Evolutionary conservation across 208 protist genomes (phyloP), one percentile per base, ranked within the genome.

Genomic region (Borovskyia barvae): DNA sequence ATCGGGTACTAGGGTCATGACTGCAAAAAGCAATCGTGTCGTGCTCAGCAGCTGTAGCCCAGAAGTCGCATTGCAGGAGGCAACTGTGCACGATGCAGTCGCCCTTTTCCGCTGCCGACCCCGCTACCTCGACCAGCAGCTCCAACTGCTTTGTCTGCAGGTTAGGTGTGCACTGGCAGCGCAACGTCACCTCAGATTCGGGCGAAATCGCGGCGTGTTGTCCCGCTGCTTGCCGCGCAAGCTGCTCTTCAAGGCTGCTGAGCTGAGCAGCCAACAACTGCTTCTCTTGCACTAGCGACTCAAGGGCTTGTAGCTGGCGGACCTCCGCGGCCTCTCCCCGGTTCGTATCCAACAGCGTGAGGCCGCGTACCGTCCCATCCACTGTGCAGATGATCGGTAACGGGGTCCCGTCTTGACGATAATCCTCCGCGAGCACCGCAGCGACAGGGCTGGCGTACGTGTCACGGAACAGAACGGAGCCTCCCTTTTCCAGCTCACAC

Each of bases 321-420:
- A 80, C 69, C 56, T 84, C 85, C n/a, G 64, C 72, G 0, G 72
- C 66, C 41, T 77, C 71, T 22, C 73, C 74, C 33, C 82, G 54
- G 35, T 66, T 53, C 17, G 69, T 66, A 57, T 77, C 60, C 15
- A 81, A 66, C 70, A 90, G 65, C 58, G 69, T 59, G 58, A 97
- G 71, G 4, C 95, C 95, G 12, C 90, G 86, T 42, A 97, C 80
- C 4, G 77, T 80, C 28, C 95, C 95, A 36, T 95, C 87, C 5
- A 79, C 65, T 2, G 92, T 89, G 72, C 82, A 94, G 25, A 90
- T 63, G 2, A 98, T 42, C 12, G 96, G 80, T 65, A 97, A 62
- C 22, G 59, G 43, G 12, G 68, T 40, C 14, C 93, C 93, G 53
- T 94, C 91, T 35, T 93, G 72, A 8, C 95, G 85, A 54, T 97